Evolutionary conservation across 2,329 filamentous ascomycete species (phyloP).

Genomic region (Volutella citrinella): DNA sequence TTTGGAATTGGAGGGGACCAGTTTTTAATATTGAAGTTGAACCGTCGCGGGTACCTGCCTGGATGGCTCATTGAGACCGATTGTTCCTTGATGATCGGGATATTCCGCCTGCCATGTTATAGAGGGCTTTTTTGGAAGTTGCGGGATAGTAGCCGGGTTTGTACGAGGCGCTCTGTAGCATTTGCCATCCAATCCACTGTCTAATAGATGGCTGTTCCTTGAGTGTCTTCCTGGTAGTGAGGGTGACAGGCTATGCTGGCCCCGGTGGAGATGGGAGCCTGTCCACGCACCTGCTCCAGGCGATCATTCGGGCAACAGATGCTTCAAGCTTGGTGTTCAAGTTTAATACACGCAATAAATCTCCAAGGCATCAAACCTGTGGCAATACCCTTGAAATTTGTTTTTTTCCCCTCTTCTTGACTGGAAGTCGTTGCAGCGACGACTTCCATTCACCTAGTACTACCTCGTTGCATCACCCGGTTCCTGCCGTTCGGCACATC

Average conservation of each 20-base stretch:
- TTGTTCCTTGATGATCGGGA: conserved; percentile 15
- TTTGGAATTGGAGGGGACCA: conserved; percentile 37
- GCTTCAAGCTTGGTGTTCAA: not conserved
- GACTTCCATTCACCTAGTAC: too few relatives aligned
- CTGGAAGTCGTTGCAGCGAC: too few relatives aligned
- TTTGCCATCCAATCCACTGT: conserved; percentile 22
- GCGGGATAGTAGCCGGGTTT: conserved; percentile 18
- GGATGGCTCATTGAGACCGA: conserved; percentile 12
- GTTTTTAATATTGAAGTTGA: conserved; percentile 35
- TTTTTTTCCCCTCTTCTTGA: too few relatives aligned
- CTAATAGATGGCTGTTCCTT: conserved; percentile 27
- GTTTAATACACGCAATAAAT: conserved; percentile 5
- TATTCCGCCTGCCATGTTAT: conserved; percentile 16
- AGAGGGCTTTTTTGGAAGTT: conserved; percentile 21
- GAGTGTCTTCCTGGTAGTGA: conserved; percentile 7
- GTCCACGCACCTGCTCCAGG: too few relatives aligned
- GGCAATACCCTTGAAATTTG: not conserved
- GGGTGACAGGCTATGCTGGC: conserved; percentile 1
- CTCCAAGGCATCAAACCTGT: too few relatives aligned
- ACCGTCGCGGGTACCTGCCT: conserved; percentile 22
- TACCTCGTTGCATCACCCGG: conserved; percentile 36
- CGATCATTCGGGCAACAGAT: conserved; percentile 2
- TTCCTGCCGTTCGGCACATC: conserved; percentile 30
- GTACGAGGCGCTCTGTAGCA: conserved; percentile 25
- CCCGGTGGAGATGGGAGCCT: too few relatives aligned